Conservation (phyloP, 225 moss, liverwort and hornwort genomes). For the Polytrichum formosum region DNA sequence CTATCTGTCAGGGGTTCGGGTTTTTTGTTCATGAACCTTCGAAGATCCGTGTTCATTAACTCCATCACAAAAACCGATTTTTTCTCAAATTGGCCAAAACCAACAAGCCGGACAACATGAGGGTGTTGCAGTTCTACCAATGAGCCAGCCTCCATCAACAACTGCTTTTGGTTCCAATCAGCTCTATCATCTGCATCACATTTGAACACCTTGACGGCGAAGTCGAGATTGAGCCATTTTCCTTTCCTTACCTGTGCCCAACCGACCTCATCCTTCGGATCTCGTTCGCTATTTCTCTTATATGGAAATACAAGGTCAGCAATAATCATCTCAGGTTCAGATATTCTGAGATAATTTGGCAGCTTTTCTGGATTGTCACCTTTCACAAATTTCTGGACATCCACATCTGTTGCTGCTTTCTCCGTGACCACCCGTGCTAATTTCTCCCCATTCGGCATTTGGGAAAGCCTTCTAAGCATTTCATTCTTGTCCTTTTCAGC, state of each 20-base stretch:
- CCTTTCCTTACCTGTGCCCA: constrained; percentile 10
- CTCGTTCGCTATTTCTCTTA: not conserved
- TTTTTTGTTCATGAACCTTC: constrained; percentile 7
- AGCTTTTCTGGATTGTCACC: not conserved
- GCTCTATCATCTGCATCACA: not conserved
- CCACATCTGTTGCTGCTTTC: not conserved
- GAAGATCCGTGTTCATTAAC: constrained; percentile 28
- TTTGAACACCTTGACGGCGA: constrained; percentile 24
- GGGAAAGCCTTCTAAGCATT: not conserved
- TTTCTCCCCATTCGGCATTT: not conserved
- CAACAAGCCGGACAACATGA: constrained; percentile 25
- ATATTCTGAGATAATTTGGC: constrained; percentile 20
- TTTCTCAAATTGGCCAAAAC: constrained; percentile 11
- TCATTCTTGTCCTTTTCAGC: constrained; percentile 17
- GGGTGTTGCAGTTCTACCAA: constrained; percentile 27
- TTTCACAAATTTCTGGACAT: not conserved
- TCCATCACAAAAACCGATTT: constrained; percentile 22
- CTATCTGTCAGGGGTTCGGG: not conserved
- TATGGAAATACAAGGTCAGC: not conserved
- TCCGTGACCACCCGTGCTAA: constrained; percentile 8
- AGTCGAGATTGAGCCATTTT: constrained; percentile 15
- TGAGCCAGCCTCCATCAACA: constrained; percentile 31
- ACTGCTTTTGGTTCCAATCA: constrained; percentile 18
- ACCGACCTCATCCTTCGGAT: not conserved
- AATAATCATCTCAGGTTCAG: not conserved